Percentiles rank a stretch among this genome's conserved stretches.
Conservation (phyloP, 2,329 filamentous ascomycete species). For the Diaporthe citrichinensis region DNA sequence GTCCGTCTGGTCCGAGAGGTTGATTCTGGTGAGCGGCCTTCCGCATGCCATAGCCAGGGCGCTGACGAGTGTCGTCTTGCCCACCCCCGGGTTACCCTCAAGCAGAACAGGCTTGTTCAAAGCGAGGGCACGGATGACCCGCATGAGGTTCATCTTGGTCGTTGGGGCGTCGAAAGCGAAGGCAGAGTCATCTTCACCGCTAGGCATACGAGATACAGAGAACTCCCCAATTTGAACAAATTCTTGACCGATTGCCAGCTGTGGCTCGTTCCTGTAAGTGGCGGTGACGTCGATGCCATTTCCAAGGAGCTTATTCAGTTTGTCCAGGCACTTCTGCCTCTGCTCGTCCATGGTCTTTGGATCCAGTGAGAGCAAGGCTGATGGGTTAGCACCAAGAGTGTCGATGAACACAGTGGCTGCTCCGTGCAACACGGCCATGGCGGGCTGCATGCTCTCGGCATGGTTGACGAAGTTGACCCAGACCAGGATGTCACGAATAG, state of each 20-base stretch:
- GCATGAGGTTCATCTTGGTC: constrained; percentile 89
- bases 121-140: constrained; percentile 90
- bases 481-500: constrained; percentile 90
- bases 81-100: constrained; percentile 97
- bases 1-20: constrained; percentile 97
- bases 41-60: constrained; percentile 86
- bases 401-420: constrained; percentile 97
- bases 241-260: constrained; percentile 67
- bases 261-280: constrained; percentile 75
- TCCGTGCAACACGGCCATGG: constrained; percentile 78
- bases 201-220: constrained; percentile 68
- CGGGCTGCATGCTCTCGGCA: constrained; percentile 61
- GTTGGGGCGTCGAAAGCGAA: constrained; percentile 92
- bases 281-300: constrained; percentile 72
- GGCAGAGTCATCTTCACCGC: constrained; percentile 65
- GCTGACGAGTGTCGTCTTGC: constrained; percentile 93
- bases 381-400: constrained; percentile 93
- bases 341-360: constrained; percentile 79
- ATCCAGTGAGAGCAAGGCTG: constrained; percentile 83
- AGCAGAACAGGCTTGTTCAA: constrained; percentile 92
- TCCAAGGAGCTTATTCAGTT: constrained; percentile 77
- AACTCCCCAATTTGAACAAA: constrained; percentile 82
- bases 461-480: constrained; percentile 95
- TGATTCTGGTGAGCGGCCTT: constrained; percentile 90
- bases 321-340: constrained; percentile 78